Base-by-base conservation (phyloP, 768 basidiomycete genomes). In the Lactarius pseudohatsudake region DNA sequence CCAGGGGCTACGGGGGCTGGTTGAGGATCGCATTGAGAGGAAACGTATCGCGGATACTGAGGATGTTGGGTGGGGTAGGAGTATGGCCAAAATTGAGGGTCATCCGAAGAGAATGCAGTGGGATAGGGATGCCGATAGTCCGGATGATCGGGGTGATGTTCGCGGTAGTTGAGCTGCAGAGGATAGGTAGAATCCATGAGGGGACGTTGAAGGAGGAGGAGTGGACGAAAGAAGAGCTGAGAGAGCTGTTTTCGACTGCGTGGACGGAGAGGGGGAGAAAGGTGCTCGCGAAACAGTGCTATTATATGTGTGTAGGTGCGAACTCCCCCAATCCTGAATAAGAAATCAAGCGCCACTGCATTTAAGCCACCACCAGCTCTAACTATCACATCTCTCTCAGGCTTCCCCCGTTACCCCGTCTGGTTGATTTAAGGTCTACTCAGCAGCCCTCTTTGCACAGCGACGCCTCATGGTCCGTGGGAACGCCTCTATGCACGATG, bases 71-170 rank as follows among this genome's bases (percentile, higher is more conserved):
- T 13, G 2, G 61, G 66, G 58, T 64, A 64, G 36, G 62, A 8
- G 62, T 64, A 64, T 45, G 62, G 34, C 66, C 66, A 67, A 62
- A 55, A 67, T 60, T 67, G 66, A 53, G 65, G 26, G 32, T 60
- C 58, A 53, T 64, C 58, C 20, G 62, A 36, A 64, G 66, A n/a
- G 26, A n/a, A 59, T 15, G 66, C 4, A 10, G 50, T 15, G 41
- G 66, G 36, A 45, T 59, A 60, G 15, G 53, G 8, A 20, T 64
- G 62, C 43, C 58, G 62, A 60, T 59, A 47, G 11, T 38, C 58
- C 15, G 66, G 34, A 63, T 67, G 62, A 56, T 59, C 62, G 53
- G 62, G 53, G 18, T 36, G 62, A 40, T 64, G 57, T 59, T 59
- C 50, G 26, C 28, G 62, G 62, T 60, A 67, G 66, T 64, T 62